Evolutionary conservation across 495 filamentous ascomycete genomes (phyloP), one percentile per base, ranked within the genome.

Genomic region (Penicillium argentinense): DNA sequence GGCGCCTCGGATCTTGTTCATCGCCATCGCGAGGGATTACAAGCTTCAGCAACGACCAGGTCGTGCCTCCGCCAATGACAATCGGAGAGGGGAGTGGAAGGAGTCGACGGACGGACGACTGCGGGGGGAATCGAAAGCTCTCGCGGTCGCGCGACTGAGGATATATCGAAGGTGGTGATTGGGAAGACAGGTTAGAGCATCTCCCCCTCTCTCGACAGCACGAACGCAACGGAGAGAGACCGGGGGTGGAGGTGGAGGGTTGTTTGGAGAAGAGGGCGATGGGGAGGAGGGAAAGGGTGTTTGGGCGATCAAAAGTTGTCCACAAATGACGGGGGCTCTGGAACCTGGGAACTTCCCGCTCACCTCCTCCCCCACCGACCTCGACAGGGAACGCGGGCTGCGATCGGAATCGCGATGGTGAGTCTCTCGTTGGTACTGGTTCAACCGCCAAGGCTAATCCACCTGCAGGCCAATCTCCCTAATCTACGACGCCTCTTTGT

Each of bases 401-500:
- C 13, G 3, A 9, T 25, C 16, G 8, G 23, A 21, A n/a, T 33
- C 22, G 7, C 23, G 30, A 62, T 62, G 59, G 59, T 62, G n/a
- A 45, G 46, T 32, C 8, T 14, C 13, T 9, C 14, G 16, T 1
- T 36, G 16, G 9, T 36, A 1, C 24, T 4, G 7, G 6, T 19
- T n/a, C 12, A 5, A 14, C 13, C 16, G n/a, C 26, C 34, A 53
- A 47, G 27, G 19, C 45, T 63, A 39, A 53, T 26, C 21, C 33
- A 40, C 42, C 47, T 43, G 17, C 51, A 87, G 89, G 87, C 85
- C 51, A 93, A 87, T 68, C 84, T 98, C 39, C 93, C 93, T 30
- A 98, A 98, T 64, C 79, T 98, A 27, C 85, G 93, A 33, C 91
- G 93, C 19, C 84, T 98, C 41, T 97, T 98, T 67, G 95, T 97